These are phyloP conservation scores for Musa schizocarpa DNA, from an alignment of 176 grass and related monocot genomes.

Conservation along the genomic window DNA sequence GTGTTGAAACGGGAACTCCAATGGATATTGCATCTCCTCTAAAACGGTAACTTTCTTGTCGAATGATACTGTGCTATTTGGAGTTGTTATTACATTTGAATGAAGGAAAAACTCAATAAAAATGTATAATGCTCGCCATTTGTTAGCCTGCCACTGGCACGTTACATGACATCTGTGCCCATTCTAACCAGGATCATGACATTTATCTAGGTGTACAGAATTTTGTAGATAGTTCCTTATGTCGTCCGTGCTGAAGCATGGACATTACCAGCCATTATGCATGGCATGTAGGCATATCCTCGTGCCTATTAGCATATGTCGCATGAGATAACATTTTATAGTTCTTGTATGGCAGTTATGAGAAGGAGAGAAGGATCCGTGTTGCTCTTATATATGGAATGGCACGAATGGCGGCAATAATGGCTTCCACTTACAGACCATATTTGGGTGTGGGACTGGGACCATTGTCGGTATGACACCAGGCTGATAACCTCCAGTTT, in stretches of 20 bases:
- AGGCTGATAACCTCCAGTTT: not conserved
- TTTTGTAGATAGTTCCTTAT: no score
- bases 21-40: constrained; percentile 71
- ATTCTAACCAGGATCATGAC: not conserved
- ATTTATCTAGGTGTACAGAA: no score
- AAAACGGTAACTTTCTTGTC: constrained; percentile 47
- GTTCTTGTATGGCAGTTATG: constrained; percentile 54
- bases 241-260: no score
- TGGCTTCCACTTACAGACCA: constrained; percentile 94
- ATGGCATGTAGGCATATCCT: no score
- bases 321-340: not conserved
- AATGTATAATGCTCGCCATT: no score
- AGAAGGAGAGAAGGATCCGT: constrained; percentile 80
- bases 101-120: not conserved
- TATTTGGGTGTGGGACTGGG: constrained; percentile 79
- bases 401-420: constrained; percentile 97
- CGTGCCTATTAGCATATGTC: not conserved
- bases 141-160: no score
- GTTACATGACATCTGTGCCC: not conserved
- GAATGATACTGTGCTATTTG: not conserved
- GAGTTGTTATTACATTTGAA: not conserved
- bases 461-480: constrained; percentile 61
- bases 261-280: no score
- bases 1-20: constrained; percentile 49
- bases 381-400: constrained; percentile 94